Conservation (phyloP, 768 basidiomycete species). For the Pholiota molesta region DNA sequence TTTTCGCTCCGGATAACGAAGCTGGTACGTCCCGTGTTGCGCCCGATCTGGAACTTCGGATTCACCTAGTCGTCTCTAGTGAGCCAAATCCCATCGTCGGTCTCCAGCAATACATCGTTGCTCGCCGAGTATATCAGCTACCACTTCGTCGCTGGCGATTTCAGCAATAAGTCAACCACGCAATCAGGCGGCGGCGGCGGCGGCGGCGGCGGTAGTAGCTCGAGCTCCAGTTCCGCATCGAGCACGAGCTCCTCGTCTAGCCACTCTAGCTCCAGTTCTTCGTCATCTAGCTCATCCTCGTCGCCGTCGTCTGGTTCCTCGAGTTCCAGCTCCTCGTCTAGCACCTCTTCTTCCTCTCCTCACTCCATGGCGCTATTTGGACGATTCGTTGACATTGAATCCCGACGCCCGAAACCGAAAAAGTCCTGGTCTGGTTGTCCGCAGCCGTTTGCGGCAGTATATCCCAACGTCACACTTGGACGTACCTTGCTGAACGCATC, state of each 20-base stretch:
- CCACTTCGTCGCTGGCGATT: slow-evolving; percentile 58
- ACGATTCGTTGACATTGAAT: not conserved
- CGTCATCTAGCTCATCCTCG: not conserved
- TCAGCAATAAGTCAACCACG: slow-evolving; percentile 26
- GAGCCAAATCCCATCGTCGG: slow-evolving; percentile 28
- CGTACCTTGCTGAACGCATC: slow-evolving; percentile 62
- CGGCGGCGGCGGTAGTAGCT: not conserved
- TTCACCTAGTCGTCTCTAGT: slow-evolving; percentile 26
- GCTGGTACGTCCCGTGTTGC: slow-evolving; percentile 47
- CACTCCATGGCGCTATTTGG: not conserved
- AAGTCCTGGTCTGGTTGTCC: not conserved
- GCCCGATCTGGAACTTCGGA: slow-evolving; percentile 16
- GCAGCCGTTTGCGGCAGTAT: not conserved
- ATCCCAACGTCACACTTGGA: slow-evolving; percentile 63
- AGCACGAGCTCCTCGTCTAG: not conserved
- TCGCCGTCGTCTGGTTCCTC: not conserved
- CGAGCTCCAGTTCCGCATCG: slow-evolving; percentile 2
- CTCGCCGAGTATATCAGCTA: slow-evolving; percentile 57
- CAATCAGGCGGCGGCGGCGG: not conserved
- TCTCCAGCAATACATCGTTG: slow-evolving; percentile 22
- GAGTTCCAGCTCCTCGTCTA: not conserved
- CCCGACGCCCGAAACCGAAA: not conserved
- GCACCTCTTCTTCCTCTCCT: not conserved
- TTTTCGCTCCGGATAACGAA: slow-evolving; percentile 60
- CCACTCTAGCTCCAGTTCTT: slow-evolving; percentile 4